Evolutionary conservation across 139 green algal species (phyloP).

Genomic region (Picochlorum sp.): DNA sequence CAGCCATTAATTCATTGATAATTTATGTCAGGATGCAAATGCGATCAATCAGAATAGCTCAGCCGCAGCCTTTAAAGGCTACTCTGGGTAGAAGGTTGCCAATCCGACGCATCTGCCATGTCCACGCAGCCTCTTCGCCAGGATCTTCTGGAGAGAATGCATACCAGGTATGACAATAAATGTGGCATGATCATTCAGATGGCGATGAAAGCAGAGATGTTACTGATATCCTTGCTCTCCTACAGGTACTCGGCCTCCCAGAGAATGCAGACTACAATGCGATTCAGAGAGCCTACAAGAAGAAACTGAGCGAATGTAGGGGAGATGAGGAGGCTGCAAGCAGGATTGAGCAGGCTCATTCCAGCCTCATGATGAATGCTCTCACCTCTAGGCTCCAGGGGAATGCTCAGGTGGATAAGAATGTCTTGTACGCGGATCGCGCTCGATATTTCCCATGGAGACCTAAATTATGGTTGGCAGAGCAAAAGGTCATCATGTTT

Average conservation of each 20-base stretch:
- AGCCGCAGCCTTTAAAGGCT: not conserved
- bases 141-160: conserved; percentile 18
- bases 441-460: conserved; percentile 49
- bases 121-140: not conserved
- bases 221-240: not conserved
- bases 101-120: not conserved
- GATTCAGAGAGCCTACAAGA: conserved; percentile 41
- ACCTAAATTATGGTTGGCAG: conserved; percentile 31
- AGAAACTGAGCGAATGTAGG: conserved; percentile 21
- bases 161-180: conserved; percentile 14
- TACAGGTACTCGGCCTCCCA: conserved; percentile 44
- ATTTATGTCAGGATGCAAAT: not conserved
- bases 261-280: conserved; percentile 27
- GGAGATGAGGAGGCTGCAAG: conserved; percentile 25
- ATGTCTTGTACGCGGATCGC: conserved; percentile 46
- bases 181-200: conserved; percentile 1
- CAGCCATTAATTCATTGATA: too few species aligned
- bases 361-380: conserved; percentile 43
- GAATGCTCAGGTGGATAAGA: conserved; percentile 32
- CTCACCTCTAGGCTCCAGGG: conserved; percentile 37
- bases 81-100: not conserved
- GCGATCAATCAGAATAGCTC: conserved; percentile 7
- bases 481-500: conserved; percentile 31
- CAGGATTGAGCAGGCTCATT: conserved; percentile 46
- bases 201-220: not conserved